Evolutionary conservation across 169 alveolate genomes (phyloP).

Genomic region (Cryptosporidium viatorum): DNA sequence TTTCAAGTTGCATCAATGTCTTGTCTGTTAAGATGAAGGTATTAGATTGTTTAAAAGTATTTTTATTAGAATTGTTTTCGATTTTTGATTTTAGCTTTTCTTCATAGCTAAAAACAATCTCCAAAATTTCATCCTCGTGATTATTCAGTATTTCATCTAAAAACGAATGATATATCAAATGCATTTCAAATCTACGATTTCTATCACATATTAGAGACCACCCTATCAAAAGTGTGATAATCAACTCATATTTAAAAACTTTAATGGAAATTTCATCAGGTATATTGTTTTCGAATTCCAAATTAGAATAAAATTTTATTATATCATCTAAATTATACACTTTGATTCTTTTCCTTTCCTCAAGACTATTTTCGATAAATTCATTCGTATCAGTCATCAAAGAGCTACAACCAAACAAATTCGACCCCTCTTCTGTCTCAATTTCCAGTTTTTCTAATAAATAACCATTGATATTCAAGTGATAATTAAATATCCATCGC

Average conservation of each 20-base stretch:
- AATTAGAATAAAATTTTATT: slow-evolving; percentile 19
- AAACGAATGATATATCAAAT: slow-evolving; percentile 42
- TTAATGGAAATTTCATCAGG: background rate
- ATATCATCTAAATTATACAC: slow-evolving; percentile 28
- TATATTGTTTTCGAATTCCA: background rate
- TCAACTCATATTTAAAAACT: slow-evolving; percentile 18
- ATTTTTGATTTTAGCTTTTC: background rate
- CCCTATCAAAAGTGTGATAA: slow-evolving; percentile 19
- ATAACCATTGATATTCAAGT: background rate
- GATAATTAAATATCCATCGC: slow-evolving; percentile 46
- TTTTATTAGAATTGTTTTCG: background rate
- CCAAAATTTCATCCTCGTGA: slow-evolving; percentile 12
- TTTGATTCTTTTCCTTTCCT: background rate
- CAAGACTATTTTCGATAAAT: background rate
- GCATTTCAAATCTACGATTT: slow-evolving; percentile 45
- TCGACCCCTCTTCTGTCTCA: background rate
- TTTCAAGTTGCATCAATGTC: slow-evolving; percentile 6
- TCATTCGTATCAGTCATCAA: background rate
- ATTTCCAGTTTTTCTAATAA: slow-evolving; percentile 2
- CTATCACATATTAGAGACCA: slow-evolving; percentile 71
- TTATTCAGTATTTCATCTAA: slow-evolving; percentile 18
- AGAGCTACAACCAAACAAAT: background rate
- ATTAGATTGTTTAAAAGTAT: background rate
- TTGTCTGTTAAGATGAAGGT: background rate
- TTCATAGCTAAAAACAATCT: background rate